Percentiles rank a stretch among this genome's conserved stretches.
Evolutionary conservation across 1,284 basidiomycete genomes (phyloP).

Genomic region (Puccinia triticina): DNA sequence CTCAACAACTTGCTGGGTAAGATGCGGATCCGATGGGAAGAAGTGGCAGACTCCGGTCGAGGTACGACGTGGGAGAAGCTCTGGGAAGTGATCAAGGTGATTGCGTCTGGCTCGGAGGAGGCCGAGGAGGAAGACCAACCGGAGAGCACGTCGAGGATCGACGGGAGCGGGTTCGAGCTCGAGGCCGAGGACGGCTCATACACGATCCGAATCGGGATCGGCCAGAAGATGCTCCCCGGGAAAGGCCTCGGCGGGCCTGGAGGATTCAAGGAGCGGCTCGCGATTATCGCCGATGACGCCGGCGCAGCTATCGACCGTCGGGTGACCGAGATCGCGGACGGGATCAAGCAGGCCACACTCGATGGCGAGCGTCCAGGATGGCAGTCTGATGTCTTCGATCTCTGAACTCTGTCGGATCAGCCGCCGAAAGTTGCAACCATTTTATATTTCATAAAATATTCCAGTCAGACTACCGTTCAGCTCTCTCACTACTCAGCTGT

Average conservation of each 20-base stretch:
- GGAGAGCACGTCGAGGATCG: not conserved
- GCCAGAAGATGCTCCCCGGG: slow-evolving; percentile 24
- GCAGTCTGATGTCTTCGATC: slow-evolving; percentile 24
- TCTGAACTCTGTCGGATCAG: not conserved
- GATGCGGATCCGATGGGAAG: slow-evolving; percentile 22
- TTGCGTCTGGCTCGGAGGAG: slow-evolving; percentile 6
- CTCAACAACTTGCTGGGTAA: slow-evolving; percentile 27
- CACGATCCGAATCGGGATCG: slow-evolving; percentile 37
- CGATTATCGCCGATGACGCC: slow-evolving; percentile 3
- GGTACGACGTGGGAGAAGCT: slow-evolving; percentile 28
- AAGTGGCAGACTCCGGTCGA: not conserved
- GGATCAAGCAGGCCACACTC: slow-evolving; percentile 16
- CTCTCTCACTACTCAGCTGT: too few species aligned
- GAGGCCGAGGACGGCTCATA: slow-evolving; percentile 44
- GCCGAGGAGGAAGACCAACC: not conserved
- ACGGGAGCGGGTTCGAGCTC: slow-evolving; percentile 10
- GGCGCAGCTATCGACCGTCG: slow-evolving; percentile 3
- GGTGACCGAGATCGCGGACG: not conserved
- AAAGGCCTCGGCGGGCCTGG: slow-evolving; percentile 41
- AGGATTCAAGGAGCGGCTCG: slow-evolving; percentile 26
- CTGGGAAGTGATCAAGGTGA: not conserved
- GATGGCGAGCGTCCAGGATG: slow-evolving; percentile 9
- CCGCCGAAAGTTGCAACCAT: too few species aligned
- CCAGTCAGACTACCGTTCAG: too few species aligned
- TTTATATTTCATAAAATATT: too few species aligned